Conservation (phyloP, 208 protist species). For the Leishmania aethiopica region DNA sequence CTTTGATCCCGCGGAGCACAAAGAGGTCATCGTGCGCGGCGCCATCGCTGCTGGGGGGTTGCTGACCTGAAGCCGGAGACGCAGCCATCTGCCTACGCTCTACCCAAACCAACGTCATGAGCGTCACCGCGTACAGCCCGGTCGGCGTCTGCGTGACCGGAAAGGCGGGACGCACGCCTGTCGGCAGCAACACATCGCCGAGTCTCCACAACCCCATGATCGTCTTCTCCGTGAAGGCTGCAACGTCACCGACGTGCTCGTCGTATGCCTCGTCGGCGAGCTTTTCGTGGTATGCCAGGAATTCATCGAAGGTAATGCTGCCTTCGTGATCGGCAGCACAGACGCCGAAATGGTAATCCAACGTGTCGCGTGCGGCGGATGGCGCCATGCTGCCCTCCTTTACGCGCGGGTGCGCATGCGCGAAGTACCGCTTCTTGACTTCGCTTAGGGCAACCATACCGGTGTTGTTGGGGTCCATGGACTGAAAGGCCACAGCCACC, state of each 20-base stretch:
- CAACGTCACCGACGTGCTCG: constrained; percentile 53
- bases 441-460: constrained; percentile 55
- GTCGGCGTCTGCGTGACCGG: constrained; percentile 41
- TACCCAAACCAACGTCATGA: constrained; percentile 82
- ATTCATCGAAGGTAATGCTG: constrained; percentile 80
- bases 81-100: constrained; percentile 14
- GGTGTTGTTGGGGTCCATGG: constrained; percentile 48
- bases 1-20: constrained; percentile 64
- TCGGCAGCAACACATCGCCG: constrained; percentile 74
- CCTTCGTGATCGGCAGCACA: constrained; percentile 54
- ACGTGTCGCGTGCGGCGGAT: constrained; percentile 56
- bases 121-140: constrained; percentile 61
- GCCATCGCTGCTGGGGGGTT: not conserved
- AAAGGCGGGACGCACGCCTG: constrained; percentile 66
- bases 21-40: constrained; percentile 20
- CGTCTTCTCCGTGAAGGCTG: constrained; percentile 58
- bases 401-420: constrained; percentile 74
- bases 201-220: constrained; percentile 80
- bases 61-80: not conserved
- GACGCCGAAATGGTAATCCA: constrained; percentile 59
- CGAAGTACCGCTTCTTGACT: constrained; percentile 60
- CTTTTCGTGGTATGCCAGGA: constrained; percentile 79
- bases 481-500: constrained; percentile 57
- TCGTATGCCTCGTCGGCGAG: constrained; percentile 70
- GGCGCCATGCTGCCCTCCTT: constrained; percentile 76